Base-by-base conservation (phyloP, 495 filamentous ascomycete genomes). In the Penicillium bialowiezense region DNA sequence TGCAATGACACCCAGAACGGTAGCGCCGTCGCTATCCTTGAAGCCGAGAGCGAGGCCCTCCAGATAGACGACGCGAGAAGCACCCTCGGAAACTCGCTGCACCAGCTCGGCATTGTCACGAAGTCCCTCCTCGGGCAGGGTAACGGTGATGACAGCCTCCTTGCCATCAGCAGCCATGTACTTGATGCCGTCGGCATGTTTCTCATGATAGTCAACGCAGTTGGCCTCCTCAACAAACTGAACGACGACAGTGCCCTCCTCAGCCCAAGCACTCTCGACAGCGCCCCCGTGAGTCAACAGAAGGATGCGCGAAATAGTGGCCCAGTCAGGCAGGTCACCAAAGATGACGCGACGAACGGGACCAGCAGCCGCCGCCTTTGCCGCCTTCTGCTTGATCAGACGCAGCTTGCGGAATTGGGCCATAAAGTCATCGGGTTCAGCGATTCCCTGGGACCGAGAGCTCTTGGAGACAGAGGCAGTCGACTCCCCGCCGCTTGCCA, bases 281-380 rank as follows among this genome's bases (percentile, higher is more conserved):
- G 56, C 29, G 13, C 76, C 77, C 6, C 74, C 75, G 38, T 71
- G 68, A 4, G 78, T 57, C 4, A 79, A 53, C 2, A 66, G 64
- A 5, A 76, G 53, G 23, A 78, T 50, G 38, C 71, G 51, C 3
- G 71, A 48, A 18, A 43, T 64, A 13, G 40, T 54, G n/a, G 61
- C 60, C 34, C 51, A 51, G 7, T 54, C 38, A 0, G 74, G 68
- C n/a, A 73, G 55, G 37, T 58, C 52, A 24, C 61, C 71, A 38
- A 79, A 64, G 7, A 74, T 52, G n/a, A 71, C 46, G 1, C 58
- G 62, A 38, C 67, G 59, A 5, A 48, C 40, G 20, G 41, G 47
- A 5, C 34, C 31, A 32, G 33, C 12, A 1, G 48, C 20, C 6
- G 23, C 17, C n/a, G 13, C 18, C 43, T 45, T 45, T 7, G 43